These are phyloP conservation scores for Pyrenochaeta sp. DNA, from an alignment of 2,329 filamentous ascomycete genomes.

Conservation along the genomic window DNA sequence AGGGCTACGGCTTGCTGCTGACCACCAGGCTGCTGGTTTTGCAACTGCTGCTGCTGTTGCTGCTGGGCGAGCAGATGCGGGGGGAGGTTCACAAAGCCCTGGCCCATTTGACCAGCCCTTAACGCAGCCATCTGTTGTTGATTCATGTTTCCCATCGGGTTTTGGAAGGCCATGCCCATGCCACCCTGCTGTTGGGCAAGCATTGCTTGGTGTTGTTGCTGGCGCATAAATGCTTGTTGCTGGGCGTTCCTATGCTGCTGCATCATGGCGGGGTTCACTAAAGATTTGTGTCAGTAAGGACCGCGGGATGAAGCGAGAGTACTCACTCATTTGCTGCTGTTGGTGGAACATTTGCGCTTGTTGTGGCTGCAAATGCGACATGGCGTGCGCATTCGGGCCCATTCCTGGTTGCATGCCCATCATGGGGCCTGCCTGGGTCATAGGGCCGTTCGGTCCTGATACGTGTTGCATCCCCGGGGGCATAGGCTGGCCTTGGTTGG, in stretches of 20 bases:
- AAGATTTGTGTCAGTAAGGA: slow-evolving; percentile 15
- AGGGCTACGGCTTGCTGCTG: slow-evolving; percentile 52
- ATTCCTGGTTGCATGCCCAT: slow-evolving; percentile 79
- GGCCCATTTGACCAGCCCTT: slow-evolving; percentile 32
- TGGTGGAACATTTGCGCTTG: slow-evolving; percentile 64
- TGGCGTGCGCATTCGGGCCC: slow-evolving; percentile 70
- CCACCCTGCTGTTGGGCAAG: slow-evolving; percentile 61
- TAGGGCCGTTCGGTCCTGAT: slow-evolving; percentile 72
- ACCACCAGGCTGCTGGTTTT: slow-evolving; percentile 44
- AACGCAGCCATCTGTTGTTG: slow-evolving; percentile 40
- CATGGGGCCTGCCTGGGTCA: slow-evolving; percentile 73
- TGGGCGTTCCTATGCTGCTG: slow-evolving; percentile 54
- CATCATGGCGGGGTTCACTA: slow-evolving; percentile 50
- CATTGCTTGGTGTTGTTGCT: slow-evolving; percentile 61
- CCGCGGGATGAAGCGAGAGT: background rate
- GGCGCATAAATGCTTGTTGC: slow-evolving; percentile 56
- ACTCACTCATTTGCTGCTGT: slow-evolving; percentile 54
- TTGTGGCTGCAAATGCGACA: slow-evolving; percentile 75
- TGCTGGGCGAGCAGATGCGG: slow-evolving; percentile 55
- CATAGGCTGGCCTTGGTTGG: slow-evolving; percentile 74
- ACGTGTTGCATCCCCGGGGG: slow-evolving; percentile 74
- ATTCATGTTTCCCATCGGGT: slow-evolving; percentile 62
- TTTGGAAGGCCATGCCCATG: slow-evolving; percentile 62
- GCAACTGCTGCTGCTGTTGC: slow-evolving; percentile 55
- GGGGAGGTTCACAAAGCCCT: slow-evolving; percentile 35